Evolutionary conservation across 352 stramenopile species (phyloP).

Genomic region (Globisporangium solare): DNA sequence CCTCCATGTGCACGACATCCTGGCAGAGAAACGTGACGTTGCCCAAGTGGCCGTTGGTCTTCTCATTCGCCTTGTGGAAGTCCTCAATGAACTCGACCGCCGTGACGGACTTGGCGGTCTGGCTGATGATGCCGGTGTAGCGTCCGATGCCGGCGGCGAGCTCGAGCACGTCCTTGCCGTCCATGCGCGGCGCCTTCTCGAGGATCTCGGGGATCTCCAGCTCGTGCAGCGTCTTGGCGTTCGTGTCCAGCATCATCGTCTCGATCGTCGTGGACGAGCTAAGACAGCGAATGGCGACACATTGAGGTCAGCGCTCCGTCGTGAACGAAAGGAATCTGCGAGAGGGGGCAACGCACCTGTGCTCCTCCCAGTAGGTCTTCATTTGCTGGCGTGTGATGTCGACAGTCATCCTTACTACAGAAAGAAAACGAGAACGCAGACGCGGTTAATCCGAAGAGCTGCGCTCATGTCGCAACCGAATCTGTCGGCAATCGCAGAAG

Average conservation of each 20-base stretch:
- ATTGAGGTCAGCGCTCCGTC: not conserved
- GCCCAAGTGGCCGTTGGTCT: slow-evolving; percentile 37
- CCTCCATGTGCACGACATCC: slow-evolving; percentile 63
- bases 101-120: slow-evolving; percentile 44
- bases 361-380: slow-evolving; percentile 80
- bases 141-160: slow-evolving; percentile 60
- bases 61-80: slow-evolving; percentile 62
- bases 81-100: slow-evolving; percentile 79
- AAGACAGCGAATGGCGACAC: not conserved
- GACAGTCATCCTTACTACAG: slow-evolving; percentile 34
- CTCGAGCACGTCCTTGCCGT: slow-evolving; percentile 61
- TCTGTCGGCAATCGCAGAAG: too few species aligned
- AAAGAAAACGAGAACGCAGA: not conserved
- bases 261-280: slow-evolving; percentile 46
- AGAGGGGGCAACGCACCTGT: slow-evolving; percentile 26
- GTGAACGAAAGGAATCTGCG: not conserved
- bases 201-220: slow-evolving; percentile 78
- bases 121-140: slow-evolving; percentile 53
- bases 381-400: slow-evolving; percentile 59
- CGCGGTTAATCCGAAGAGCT: too few species aligned
- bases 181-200: slow-evolving; percentile 52
- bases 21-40: slow-evolving; percentile 67
- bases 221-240: slow-evolving; percentile 68
- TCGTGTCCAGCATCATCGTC: slow-evolving; percentile 85
- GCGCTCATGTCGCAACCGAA: too few species aligned